Base-by-base conservation (phyloP, 1,139 yeast genomes). In the Nakaseomyces delphensis region DNA sequence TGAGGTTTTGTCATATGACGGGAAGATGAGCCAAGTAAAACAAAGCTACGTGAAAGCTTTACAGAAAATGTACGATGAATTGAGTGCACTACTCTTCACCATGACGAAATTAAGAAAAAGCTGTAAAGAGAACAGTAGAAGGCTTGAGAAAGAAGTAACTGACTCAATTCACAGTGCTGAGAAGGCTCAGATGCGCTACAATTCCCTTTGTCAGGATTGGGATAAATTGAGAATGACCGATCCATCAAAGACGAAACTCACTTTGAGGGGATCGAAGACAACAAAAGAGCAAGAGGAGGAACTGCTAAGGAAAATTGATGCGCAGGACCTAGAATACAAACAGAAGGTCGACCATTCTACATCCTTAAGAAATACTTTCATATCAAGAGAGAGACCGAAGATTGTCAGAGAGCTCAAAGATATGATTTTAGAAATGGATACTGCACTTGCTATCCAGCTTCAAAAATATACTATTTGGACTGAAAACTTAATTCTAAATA, bases 241-340 rank as follows among this genome's bases (percentile, higher is more conserved):
- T 57, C 96, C 95, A 18, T 73, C 82, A 45, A 85, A 83, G 62
- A 73, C 74, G 44, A 86, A 85, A 58, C 80, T 91, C 54, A 81
- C 89, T 25, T 69, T 84, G 50, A 83, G 83, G 57, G 77, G 80
- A 38, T 79, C 85, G 43, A 82, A 79, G 52, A 78, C 94, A 0
- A 77, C 80, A 2, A 83, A 83, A 42, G 96, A 89, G 63, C 95
- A 87, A 61, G 97, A 91, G 58, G 97, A 89, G 57, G 96, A 89
- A 42, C 68, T 89, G 23, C 79, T 77, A 49, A 66, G 81, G 43
- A 87, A 91, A 59, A 86, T 91, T 33, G 87, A 83, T 52, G 64
- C 69, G 40, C 93, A 96, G 0, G 96, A 91, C 59, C 74, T 76
- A 45, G 98, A 91, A 49, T 91, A 85, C 65, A 79, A 79, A 57